A percentile compares a stretch with the other conserved stretches of the same genome.
These are phyloP conservation scores for Albatrellus ellisii DNA, from an alignment of 768 basidiomycete species.

Conservation along the genomic window DNA sequence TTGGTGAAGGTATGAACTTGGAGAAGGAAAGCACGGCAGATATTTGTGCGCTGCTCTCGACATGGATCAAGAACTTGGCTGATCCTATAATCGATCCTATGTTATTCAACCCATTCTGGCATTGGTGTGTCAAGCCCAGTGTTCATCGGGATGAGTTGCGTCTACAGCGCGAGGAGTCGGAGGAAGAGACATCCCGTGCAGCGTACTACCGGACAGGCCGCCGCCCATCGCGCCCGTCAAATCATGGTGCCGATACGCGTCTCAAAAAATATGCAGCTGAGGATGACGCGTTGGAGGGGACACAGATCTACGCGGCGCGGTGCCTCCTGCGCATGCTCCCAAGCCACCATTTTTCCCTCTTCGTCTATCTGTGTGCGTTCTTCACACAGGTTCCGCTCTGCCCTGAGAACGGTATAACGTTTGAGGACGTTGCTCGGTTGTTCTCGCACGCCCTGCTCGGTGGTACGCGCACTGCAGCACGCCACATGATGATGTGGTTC, in stretches of 20 bases:
- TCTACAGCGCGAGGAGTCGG: constrained; percentile 18
- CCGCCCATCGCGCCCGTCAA: constrained; percentile 9
- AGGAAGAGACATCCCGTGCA: constrained; percentile 21
- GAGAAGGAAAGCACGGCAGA: constrained; percentile 23
- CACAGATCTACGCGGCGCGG: constrained; percentile 27
- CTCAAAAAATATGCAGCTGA: background rate
- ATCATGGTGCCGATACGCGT: constrained; percentile 3
- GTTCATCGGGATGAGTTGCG: constrained; percentile 22
- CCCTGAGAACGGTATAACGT: constrained; percentile 34
- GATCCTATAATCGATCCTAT: constrained; percentile 29
- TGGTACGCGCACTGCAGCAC: constrained; percentile 13
- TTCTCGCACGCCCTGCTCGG: constrained; percentile 31
- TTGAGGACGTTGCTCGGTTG: constrained; percentile 31
- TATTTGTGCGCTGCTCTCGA: constrained; percentile 31
- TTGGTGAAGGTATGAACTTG: constrained; percentile 16
- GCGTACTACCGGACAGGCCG: constrained; percentile 18
- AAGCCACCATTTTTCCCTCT: constrained; percentile 24
- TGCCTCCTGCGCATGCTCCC: constrained; percentile 39
- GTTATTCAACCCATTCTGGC: constrained; percentile 29
- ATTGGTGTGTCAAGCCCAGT: constrained; percentile 31
- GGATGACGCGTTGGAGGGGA: constrained; percentile 13
- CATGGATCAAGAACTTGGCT: constrained; percentile 35
- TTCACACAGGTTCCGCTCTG: constrained; percentile 38
- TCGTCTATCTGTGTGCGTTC: constrained; percentile 33
- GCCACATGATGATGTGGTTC: constrained; percentile 12